Evolutionary conservation across 1,284 basidiomycete species (phyloP), one percentile per base, ranked within the genome.

Genomic region (Coniophora puteana): DNA sequence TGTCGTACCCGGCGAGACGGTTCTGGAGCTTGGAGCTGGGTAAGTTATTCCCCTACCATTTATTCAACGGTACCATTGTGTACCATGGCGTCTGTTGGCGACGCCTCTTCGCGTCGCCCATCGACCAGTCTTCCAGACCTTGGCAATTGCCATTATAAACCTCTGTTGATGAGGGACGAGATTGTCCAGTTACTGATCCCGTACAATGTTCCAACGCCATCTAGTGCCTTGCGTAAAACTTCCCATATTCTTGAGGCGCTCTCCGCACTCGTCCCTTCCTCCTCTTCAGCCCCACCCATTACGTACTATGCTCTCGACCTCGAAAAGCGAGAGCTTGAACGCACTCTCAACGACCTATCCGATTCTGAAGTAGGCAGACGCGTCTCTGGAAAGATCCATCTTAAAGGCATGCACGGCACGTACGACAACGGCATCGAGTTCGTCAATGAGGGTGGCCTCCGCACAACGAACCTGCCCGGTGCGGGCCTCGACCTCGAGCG

Each of bases 281-380:
- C 51, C 3, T 56, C 55, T 6, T 38, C 59, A 1, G 46, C 61
- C 13, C 67, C 80, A 1, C 77, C 80, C 8, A 80, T 89, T 54
- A 88, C 83, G 1, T 98, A 96, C 65, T 93, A 90, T 67, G 93
- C 94, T 11, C 83, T 99, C 40, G 95, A 98, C 58, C 81, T 98
- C 21, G 92, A 95, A 62, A 74, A 85, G 51, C 76, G 77, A 40
- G 93, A 97, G 59, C 80, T 98, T 24, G 76, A 85, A 48, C 82
- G 93, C 18, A 90, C 91, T 4, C 73, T 98, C 34, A 67, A 67
- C 26, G 74, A 84, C 53, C 81, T 98, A 49, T 63, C 74, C 29
- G 60, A 67, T 51, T 87, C 71, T 12, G 70, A 76, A 8, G 69
- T 89, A 38, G 89, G 89, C 18, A 58, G 68, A n/a, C 63, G 67